phyloP scores from a whole-genome alignment of 129 eudicot species.

The Chrysanthemum seticuspe region DNA sequence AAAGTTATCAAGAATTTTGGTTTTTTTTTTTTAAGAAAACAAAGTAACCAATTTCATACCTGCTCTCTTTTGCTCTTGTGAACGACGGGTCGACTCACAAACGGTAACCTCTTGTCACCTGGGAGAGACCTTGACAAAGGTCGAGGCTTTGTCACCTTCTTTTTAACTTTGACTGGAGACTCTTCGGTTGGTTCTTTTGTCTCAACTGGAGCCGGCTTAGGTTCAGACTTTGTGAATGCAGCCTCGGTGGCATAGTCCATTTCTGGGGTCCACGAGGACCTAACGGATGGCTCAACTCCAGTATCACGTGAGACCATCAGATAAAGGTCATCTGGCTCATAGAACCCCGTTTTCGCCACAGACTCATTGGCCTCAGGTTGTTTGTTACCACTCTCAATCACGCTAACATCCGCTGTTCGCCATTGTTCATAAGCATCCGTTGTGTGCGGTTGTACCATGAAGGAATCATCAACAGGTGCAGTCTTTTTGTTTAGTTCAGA shows the following conservation, averaged over 20 bases:
- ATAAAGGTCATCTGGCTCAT: constrained; percentile 75
- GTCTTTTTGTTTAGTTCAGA: constrained; percentile 40
- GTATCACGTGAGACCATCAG: constrained; percentile 77
- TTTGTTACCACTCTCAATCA: constrained; percentile 42
- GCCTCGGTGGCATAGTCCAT: constrained; percentile 68
- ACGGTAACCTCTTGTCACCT: constrained; percentile 44
- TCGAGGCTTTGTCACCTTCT: constrained; percentile 46
- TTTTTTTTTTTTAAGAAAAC: too few species aligned
- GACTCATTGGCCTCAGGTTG: constrained; percentile 36
- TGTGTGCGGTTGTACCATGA: constrained; percentile 78
- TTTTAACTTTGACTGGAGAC: constrained; percentile 38
- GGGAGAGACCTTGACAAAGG: constrained; percentile 50
- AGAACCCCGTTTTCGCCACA: constrained; percentile 25
- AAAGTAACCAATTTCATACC: constrained; percentile 41
- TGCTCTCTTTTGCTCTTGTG: constrained; percentile 69
- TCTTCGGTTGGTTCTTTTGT: constrained; percentile 37
- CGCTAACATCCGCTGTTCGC: constrained; percentile 58
- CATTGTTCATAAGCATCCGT: constrained; percentile 43
- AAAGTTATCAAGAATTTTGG: too few species aligned
- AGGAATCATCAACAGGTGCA: constrained; percentile 69
- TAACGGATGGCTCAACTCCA: constrained; percentile 47
- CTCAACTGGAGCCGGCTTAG: constrained; percentile 56
- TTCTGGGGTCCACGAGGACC: constrained; percentile 81
- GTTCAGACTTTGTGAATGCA: constrained; percentile 49
- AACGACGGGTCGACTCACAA: constrained; percentile 44